phyloP scores from a whole-genome alignment of 768 basidiomycete genomes.

The Phallus indusiatus region DNA sequence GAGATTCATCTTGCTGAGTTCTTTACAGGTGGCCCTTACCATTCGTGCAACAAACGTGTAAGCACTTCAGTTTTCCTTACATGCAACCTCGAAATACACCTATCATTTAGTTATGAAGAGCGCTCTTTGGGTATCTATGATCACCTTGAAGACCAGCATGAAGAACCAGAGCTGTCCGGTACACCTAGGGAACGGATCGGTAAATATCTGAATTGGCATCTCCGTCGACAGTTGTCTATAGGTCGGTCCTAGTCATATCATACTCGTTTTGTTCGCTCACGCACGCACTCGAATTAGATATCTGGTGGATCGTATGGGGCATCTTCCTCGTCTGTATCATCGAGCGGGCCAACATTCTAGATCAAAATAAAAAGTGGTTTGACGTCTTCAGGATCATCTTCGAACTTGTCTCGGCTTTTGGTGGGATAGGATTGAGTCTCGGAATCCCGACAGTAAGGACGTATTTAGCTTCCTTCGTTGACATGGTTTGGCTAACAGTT shows the following conservation, averaged over 20 bases:
- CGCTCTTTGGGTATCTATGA: conserved; percentile 76
- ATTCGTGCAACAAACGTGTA: conserved; percentile 74
- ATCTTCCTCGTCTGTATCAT: conserved; percentile 88
- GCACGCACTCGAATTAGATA: conserved; percentile 41
- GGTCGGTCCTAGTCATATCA: conserved; percentile 34
- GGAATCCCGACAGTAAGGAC: conserved; percentile 68
- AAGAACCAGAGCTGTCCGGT: conserved; percentile 31
- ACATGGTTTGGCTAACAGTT: conserved; percentile 11
- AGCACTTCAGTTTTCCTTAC: not conserved
- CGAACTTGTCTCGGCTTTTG: conserved; percentile 82
- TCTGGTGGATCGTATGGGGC: conserved; percentile 91
- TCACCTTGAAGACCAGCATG: conserved; percentile 35
- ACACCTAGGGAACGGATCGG: conserved; percentile 60
- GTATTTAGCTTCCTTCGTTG: not conserved
- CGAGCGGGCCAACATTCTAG: conserved; percentile 30
- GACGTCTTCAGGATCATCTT: conserved; percentile 40
- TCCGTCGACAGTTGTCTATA: conserved; percentile 82
- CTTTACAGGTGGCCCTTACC: not conserved
- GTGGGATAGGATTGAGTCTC: conserved; percentile 81
- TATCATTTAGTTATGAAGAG: conserved; percentile 61
- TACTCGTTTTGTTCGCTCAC: not conserved
- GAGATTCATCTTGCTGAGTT: not conserved
- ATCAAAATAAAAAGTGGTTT: not conserved
- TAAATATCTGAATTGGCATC: conserved; percentile 72
- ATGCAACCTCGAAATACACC: not conserved